Evolutionary conservation across 352 stramenopile species (phyloP), one percentile per base, ranked within the genome.

Genomic region (Aphanomyces euteiches): DNA sequence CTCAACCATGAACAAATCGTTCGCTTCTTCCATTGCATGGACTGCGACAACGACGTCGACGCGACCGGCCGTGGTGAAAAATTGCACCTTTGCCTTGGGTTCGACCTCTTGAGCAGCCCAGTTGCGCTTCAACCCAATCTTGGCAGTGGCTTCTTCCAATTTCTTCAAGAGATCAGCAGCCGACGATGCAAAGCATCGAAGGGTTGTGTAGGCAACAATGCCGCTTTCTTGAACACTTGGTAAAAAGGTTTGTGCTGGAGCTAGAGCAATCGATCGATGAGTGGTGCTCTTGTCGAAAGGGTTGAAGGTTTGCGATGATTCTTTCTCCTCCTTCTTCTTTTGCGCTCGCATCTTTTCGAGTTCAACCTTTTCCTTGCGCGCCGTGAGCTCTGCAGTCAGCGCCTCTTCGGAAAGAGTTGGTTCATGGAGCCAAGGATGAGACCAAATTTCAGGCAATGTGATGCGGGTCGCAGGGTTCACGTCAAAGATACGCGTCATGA

Each of bases 381-480:
- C 53, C 64, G 39, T 47, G 12, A 70, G 53, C 54, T 70, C 64
- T 7, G 34, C n/a, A 8, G 64, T 70, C 6, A 70, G 19, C 0
- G 53, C 64, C 19, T 41, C 47, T 13, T 70, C 64, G 17, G 64
- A 56, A 39, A 70, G 36, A 5, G 61, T 41, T 21, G 64, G 64
- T 39, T 70, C 64, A 36, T 70, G 64, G 47, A 70, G 41, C 64
- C 64, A 70, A 39, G 64, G 64, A 36, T 70, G 64, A 34, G 36
- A 15, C 67, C 67, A 90, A 74, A 92, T 94, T 50, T 92, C 84
- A n/a, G 72, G 67, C 47, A 94, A 74, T 21, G 84, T 92, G 73
- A 92, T 88, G 15, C 84, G 82, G 63, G 89, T 83, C 39, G 90
- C 79, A 38, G 84, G 83, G 65, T 84, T 82, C 34, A 89, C 83